phyloP scores from a whole-genome alignment of 2,329 filamentous ascomycete genomes.

The Whalleya microplaca region DNA sequence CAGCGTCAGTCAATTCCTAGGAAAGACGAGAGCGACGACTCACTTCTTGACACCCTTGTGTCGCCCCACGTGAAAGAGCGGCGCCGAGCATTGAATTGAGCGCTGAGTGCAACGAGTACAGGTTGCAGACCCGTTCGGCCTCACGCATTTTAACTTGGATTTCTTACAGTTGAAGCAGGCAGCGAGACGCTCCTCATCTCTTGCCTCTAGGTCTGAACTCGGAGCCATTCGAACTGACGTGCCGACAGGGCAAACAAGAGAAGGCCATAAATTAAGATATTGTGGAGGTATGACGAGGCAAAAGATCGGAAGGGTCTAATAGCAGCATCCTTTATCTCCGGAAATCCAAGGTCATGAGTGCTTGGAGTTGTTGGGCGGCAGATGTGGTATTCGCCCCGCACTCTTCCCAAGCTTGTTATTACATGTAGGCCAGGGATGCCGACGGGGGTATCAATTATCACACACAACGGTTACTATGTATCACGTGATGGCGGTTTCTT shows the following conservation, averaged over 20 bases:
- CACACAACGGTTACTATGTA: background rate
- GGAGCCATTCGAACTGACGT: slow-evolving; percentile 31
- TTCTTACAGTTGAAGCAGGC: slow-evolving; percentile 41
- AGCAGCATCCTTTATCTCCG: slow-evolving; percentile 18
- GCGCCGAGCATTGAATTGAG: slow-evolving; percentile 64
- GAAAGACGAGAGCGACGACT: slow-evolving; percentile 26
- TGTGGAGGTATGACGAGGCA: slow-evolving; percentile 11
- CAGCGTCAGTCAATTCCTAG: slow-evolving; percentile 16
- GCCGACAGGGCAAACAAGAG: slow-evolving; percentile 18
- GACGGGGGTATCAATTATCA: background rate
- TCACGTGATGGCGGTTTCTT: slow-evolving; percentile 16
- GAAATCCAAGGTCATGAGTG: slow-evolving; percentile 2
- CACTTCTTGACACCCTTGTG: slow-evolving; percentile 81
- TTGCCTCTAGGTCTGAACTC: slow-evolving; percentile 26
- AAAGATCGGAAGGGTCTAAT: slow-evolving; percentile 8
- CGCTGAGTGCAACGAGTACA: slow-evolving; percentile 39
- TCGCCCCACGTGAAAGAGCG: slow-evolving; percentile 72
- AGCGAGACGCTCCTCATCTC: slow-evolving; percentile 37
- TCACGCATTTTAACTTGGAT: slow-evolving; percentile 41
- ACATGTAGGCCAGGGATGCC: background rate
- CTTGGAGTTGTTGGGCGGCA: background rate
- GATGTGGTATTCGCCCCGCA: background rate
- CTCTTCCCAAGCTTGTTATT: background rate
- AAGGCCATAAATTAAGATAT: slow-evolving; percentile 22
- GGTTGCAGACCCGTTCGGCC: slow-evolving; percentile 32